These are phyloP conservation scores for Yamadazyma oceani DNA, from an alignment of 1,139 yeast species.

Conservation along the genomic window DNA sequence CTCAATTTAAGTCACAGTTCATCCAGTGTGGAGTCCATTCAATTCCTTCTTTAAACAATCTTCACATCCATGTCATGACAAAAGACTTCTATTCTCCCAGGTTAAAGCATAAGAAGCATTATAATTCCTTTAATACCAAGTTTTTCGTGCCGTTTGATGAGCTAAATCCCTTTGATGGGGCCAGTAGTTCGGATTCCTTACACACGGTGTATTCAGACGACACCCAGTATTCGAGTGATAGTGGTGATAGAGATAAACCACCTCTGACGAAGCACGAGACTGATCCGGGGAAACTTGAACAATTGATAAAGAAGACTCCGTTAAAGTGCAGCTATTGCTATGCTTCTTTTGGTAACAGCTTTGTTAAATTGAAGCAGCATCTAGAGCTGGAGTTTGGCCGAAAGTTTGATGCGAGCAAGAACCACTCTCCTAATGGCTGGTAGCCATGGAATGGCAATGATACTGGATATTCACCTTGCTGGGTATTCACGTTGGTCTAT, in stretches of 20 bases:
- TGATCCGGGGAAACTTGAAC: constrained; percentile 22
- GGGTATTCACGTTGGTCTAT: too few species aligned
- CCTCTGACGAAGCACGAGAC: constrained; percentile 12
- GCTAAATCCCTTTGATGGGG: constrained; percentile 6
- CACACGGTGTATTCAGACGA: constrained; percentile 11
- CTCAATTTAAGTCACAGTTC: constrained; percentile 30
- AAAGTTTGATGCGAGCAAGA: constrained; percentile 13
- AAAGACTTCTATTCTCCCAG: constrained; percentile 56
- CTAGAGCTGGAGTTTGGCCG: constrained; percentile 40
- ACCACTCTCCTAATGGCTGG: constrained; percentile 8
- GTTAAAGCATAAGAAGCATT: constrained; percentile 65
- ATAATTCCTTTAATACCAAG: constrained; percentile 64
- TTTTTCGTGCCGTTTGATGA: constrained; percentile 58
- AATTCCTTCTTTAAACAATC: constrained; percentile 64
- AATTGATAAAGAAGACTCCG: constrained; percentile 35
- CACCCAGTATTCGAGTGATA: constrained; percentile 2
- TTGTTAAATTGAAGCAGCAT: constrained; percentile 50
- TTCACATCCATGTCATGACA: constrained; percentile 74
- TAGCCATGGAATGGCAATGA: too few species aligned
- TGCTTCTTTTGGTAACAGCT: constrained; percentile 43
- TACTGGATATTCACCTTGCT: too few species aligned
- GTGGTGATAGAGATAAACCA: not conserved
- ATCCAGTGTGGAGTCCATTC: constrained; percentile 69
- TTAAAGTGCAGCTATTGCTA: constrained; percentile 53
- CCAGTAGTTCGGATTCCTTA: constrained; percentile 6